Base-by-base conservation (phyloP, 2,329 filamentous ascomycete species). In the Cryphonectria japonica region DNA sequence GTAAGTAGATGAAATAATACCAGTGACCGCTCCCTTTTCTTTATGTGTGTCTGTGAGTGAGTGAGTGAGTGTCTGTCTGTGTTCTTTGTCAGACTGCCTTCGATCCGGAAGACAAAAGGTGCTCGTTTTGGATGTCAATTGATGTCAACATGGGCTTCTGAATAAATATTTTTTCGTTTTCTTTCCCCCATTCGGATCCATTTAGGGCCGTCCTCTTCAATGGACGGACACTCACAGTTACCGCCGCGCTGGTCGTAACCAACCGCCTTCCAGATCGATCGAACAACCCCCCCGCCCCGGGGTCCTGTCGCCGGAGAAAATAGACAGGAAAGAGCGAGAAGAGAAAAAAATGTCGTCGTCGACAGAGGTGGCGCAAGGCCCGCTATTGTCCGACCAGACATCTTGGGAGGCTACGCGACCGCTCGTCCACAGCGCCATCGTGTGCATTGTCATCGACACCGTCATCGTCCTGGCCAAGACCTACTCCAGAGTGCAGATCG, bases 381-480 rank as follows among this genome's bases (percentile, higher is more conserved):
- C 68, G 62, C 68, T 70, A 14, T 61, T 66, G n/a, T 72, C 71
- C 26, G 41, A 64, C 41, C 50, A 52, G 65, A 68, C 71, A 2
- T 54, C 68, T 34, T 70, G 65, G 68, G 65, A 68, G 52, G 71
- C 50, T 39, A 70, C 68, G 32, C 69, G 71, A 26, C 71, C 71
- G 46, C 60, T 72, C 29, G 60, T 68, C 3, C 61, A 59, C 41
- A 69, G 65, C 1, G 62, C 65, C 37, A 57, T 70, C 65, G 61
- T 54, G 4, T 67, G 26, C 61, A 70, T 72, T 41, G 34, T 61
- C 9, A 14, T 72, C 52, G 68, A 72, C 65, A 72, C 71, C 2
- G 5, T 72, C 54, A 68, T 72, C 54, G 71, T 72, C 52, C 26
- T 69, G 14, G 68, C 68, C 26, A 72, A 72, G 39, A 72, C 71